A percentile compares a stretch with the other conserved stretches of the same genome.
Evolutionary conservation across 768 basidiomycete species (phyloP).

Genomic region (Rhizopogon vulgaris): DNA sequence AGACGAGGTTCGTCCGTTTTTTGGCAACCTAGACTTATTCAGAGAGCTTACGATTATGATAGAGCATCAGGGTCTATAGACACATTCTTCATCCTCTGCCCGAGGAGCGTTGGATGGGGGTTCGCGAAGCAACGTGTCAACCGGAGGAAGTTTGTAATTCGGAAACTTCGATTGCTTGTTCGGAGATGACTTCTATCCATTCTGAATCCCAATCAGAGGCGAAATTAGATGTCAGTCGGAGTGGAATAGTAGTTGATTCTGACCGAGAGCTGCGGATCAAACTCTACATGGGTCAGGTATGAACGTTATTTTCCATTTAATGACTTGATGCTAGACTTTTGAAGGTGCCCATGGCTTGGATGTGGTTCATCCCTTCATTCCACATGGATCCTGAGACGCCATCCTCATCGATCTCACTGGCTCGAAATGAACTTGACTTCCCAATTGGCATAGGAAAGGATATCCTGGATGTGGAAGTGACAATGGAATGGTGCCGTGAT

Average conservation of each 20-base stretch:
- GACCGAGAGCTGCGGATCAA: slow-evolving; percentile 65
- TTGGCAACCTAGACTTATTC: background rate
- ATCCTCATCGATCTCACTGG: slow-evolving; percentile 34
- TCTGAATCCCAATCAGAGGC: background rate
- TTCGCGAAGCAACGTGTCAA: slow-evolving; percentile 29
- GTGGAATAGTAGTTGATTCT: slow-evolving; percentile 57
- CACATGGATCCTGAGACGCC: slow-evolving; percentile 56
- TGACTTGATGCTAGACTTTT: background rate
- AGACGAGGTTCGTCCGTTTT: slow-evolving; percentile 26
- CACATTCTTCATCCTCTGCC: slow-evolving; percentile 43
- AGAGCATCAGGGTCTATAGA: slow-evolving; percentile 38
- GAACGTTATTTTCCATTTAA: slow-evolving; percentile 2
- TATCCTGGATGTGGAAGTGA: slow-evolving; percentile 62
- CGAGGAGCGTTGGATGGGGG: slow-evolving; percentile 35
- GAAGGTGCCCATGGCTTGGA: slow-evolving; percentile 76
- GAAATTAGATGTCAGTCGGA: slow-evolving; percentile 12
- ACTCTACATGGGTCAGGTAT: slow-evolving; percentile 66
- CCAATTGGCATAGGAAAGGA: slow-evolving; percentile 64
- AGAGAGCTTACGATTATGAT: background rate
- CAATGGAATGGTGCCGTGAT: slow-evolving; percentile 41
- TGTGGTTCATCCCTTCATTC: slow-evolving; percentile 83
- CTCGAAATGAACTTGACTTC: slow-evolving; percentile 69
- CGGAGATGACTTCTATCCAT: background rate
- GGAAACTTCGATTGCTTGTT: background rate
- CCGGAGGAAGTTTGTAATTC: background rate